Evolutionary conservation across 352 stramenopile species (phyloP), one percentile per base, ranked within the genome.

Genomic region (Phytophthora tentaculata): DNA sequence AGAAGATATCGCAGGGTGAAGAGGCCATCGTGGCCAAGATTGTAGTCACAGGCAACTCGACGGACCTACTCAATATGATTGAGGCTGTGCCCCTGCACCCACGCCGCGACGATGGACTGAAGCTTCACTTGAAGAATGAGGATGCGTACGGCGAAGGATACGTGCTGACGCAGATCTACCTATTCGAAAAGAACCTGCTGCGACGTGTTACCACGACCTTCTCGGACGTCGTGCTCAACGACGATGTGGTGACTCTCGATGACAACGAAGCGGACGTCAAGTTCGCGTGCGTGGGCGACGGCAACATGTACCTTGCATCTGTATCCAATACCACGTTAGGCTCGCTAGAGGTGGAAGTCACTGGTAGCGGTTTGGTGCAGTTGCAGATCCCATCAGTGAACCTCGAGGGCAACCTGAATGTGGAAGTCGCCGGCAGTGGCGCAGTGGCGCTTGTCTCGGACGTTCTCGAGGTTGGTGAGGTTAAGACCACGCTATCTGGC

Each of bases 1-100:
- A 80, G 5, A 39, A 77, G 4, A 19, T 61, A 12, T 26, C 48
- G 22, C 35, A 70, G 35, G 41, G 35, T 16, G 61, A 71, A 10
- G 71, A 80, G 57, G 53, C 48, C 4, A 53, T 88, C 2, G 75
- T 88, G 50, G 80, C 80, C 29, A 84, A 68, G 49, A 77, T 91
- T 41, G 73, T 84, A 50, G 61, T 91, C 51, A 80, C 74, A 41
- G 77, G 82, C 55, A 84, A 88, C 72, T 89, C 82, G 59, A 73
- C 69, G 8, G 79, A 80, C 22, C 50, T 91, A 52, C 57, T 90
- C 2, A 76, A 73, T 43, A 79, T 76, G 67, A 67, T 89, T 14
- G 79, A 91, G 32, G 74, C 74, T 44, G 59, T 70, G 10, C 60
- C 78, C 1, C 56, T 86, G 41, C 70, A 86, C 35, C 63, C 77